These are phyloP conservation scores for Wickerhamiella allomyrinae DNA, from an alignment of 805 yeast species.

Conservation along the genomic window DNA sequence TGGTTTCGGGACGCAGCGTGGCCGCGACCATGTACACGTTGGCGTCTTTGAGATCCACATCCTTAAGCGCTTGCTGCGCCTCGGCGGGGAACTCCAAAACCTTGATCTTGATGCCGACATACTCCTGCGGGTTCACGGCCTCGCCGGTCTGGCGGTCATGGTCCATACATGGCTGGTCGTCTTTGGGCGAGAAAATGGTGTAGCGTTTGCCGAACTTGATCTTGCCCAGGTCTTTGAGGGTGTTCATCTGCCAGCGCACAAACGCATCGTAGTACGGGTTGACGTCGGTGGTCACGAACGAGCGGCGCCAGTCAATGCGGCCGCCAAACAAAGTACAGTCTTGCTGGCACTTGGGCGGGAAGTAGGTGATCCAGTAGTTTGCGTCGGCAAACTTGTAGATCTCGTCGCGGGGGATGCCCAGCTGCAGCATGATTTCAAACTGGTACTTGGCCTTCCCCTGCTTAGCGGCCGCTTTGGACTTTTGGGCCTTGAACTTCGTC, in stretches of 20 bases:
- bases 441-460: constrained; percentile 90
- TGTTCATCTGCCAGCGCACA: constrained; percentile 91
- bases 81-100: constrained; percentile 30
- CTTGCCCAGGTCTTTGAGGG: constrained; percentile 70
- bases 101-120: constrained; percentile 74
- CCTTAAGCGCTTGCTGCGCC: constrained; percentile 31
- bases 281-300: constrained; percentile 85
- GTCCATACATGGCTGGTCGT: constrained; percentile 99
- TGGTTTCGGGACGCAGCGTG: constrained; percentile 94
- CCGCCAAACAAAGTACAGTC: constrained; percentile 79
- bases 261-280: constrained; percentile 93
- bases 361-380: constrained; percentile 74
- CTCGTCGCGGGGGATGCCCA: constrained; percentile 75
- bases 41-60: constrained; percentile 35
- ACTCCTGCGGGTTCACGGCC: constrained; percentile 94
- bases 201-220: constrained; percentile 97
- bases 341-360: constrained; percentile 77
- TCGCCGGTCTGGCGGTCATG: constrained; percentile 97
- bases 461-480: constrained; percentile 87
- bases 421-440: constrained; percentile 89
- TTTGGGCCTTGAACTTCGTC: constrained; percentile 83
- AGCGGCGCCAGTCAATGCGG: constrained; percentile 96
- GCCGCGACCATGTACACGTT: constrained; percentile 83
- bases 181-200: constrained; percentile 93
- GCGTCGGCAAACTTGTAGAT: constrained; percentile 83